These are phyloP conservation scores for Bruguiera gymnorhiza DNA, from an alignment of 345 rosid species.

Conservation along the genomic window DNA sequence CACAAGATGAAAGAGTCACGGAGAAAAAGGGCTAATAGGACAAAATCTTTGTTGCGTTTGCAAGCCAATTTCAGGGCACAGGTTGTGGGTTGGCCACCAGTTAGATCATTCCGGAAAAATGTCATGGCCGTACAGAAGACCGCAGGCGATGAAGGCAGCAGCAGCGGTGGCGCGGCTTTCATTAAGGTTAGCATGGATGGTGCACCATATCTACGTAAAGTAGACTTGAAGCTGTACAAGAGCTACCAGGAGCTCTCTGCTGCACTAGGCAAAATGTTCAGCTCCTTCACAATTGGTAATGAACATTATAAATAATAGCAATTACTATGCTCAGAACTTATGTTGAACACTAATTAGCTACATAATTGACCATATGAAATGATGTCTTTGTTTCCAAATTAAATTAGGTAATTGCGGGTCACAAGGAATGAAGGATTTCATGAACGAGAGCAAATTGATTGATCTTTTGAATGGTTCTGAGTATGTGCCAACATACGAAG, in stretches of 20 bases:
- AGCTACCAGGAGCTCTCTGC: constrained; percentile 69
- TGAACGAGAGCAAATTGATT: constrained; percentile 76
- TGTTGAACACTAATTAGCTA: too few species aligned
- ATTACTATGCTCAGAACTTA: too few species aligned
- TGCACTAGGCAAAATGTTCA: constrained; percentile 75
- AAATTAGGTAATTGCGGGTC: constrained; percentile 60
- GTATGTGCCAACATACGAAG: constrained; percentile 77
- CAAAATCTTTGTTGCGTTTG: not conserved
- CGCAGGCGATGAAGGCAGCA: constrained; percentile 25
- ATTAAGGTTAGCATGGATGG: constrained; percentile 91
- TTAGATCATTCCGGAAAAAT: constrained; percentile 68
- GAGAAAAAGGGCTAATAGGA: not conserved
- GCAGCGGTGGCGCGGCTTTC: constrained; percentile 40
- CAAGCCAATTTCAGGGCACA: constrained; percentile 50
- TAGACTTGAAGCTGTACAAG: constrained; percentile 70
- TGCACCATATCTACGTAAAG: constrained; percentile 81
- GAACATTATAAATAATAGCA: too few species aligned
- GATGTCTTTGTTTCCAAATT: not conserved
- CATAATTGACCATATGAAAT: not conserved
- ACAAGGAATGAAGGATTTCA: constrained; percentile 72
- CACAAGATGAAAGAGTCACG: not conserved
- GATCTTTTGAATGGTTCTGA: constrained; percentile 76
- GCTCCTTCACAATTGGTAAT: constrained; percentile 75
- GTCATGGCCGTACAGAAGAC: constrained; percentile 59
- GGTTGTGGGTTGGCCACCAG: constrained; percentile 92